Evolutionary conservation across 768 basidiomycete species (phyloP).

Genomic region (Steccherinum ochraceum): DNA sequence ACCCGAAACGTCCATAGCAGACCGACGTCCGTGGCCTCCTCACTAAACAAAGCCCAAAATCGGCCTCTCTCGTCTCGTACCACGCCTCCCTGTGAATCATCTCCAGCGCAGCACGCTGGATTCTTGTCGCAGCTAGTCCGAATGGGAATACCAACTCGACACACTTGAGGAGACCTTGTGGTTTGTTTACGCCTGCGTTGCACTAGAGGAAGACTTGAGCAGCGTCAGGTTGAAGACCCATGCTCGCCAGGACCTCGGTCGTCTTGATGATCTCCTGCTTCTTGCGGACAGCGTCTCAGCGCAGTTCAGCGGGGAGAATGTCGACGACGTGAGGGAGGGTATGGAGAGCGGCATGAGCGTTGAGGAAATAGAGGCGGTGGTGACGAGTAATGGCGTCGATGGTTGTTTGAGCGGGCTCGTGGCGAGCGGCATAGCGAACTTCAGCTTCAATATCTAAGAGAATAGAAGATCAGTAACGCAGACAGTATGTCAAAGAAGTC

Average conservation of each 20-base stretch:
- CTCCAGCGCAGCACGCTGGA: constrained; percentile 21
- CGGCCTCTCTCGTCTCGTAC: constrained; percentile 48
- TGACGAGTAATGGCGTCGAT: constrained; percentile 90
- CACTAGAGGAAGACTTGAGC: constrained; percentile 2
- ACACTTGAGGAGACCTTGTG: constrained; percentile 54
- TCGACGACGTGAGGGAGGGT: constrained; percentile 84
- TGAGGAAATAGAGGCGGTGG: constrained; percentile 91
- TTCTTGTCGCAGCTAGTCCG: constrained; percentile 34
- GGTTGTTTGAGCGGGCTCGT: constrained; percentile 90
- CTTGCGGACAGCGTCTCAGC: constrained; percentile 62
- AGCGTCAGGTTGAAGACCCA: constrained; percentile 71
- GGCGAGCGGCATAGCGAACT: constrained; percentile 79
- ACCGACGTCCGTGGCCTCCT: neutral
- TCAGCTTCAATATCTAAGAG: constrained; percentile 82
- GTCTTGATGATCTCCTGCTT: constrained; percentile 51
- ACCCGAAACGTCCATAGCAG: neutral
- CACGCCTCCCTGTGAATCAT: constrained; percentile 41
- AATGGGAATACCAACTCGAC: constrained; percentile 27
- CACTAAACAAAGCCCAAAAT: constrained; percentile 37
- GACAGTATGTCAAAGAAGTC: neutral
- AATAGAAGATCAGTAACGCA: neutral
- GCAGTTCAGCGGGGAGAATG: constrained; percentile 83
- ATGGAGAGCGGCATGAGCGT: constrained; percentile 83
- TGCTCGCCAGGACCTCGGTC: constrained; percentile 66
- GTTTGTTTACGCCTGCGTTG: constrained; percentile 5